A percentile compares a stretch with the other conserved stretches of the same genome.
Evolutionary conservation across 148 eudicot genomes (phyloP).

Genomic region (Cornus florida): DNA sequence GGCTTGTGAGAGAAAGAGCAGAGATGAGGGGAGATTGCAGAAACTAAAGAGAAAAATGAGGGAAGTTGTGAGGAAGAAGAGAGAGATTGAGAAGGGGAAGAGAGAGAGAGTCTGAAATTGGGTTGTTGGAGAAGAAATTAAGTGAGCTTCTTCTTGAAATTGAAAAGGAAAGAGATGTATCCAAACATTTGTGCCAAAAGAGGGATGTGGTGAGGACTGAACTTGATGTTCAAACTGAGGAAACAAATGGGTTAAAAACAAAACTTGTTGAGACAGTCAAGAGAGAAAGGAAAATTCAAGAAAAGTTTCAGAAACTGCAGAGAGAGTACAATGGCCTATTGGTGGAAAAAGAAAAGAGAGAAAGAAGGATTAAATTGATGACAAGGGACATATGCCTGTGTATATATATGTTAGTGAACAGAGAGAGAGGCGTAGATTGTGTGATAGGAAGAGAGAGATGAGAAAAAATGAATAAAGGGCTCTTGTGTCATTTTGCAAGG

Average conservation of each 20-base stretch:
- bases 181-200: too few species aligned
- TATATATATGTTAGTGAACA: too few species aligned
- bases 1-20: conserved; percentile 28
- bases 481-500: too few species aligned
- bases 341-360: conserved; percentile 33
- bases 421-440: too few species aligned
- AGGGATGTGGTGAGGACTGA: conserved; percentile 33
- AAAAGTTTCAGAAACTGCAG: conserved; percentile 28
- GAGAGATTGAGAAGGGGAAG: too few species aligned
- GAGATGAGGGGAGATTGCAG: conserved; percentile 31
- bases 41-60: too few species aligned
- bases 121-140: conserved; percentile 30
- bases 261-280: conserved; percentile 32
- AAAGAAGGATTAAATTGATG: conserved; percentile 31
- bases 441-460: too few species aligned
- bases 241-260: conserved; percentile 27
- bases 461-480: too few species aligned
- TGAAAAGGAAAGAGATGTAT: conserved; percentile 28
- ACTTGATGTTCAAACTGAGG: conserved; percentile 23
- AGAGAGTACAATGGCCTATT: conserved; percentile 11
- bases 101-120: conserved; percentile 41
- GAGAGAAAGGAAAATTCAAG: conserved; percentile 20
- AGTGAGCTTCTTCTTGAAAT: conserved; percentile 29
- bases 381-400: too few species aligned
- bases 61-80: too few species aligned